Evolutionary conservation across 768 basidiomycete species (phyloP), one percentile per base, ranked within the genome.

Genomic region (Suillus brevipes): DNA sequence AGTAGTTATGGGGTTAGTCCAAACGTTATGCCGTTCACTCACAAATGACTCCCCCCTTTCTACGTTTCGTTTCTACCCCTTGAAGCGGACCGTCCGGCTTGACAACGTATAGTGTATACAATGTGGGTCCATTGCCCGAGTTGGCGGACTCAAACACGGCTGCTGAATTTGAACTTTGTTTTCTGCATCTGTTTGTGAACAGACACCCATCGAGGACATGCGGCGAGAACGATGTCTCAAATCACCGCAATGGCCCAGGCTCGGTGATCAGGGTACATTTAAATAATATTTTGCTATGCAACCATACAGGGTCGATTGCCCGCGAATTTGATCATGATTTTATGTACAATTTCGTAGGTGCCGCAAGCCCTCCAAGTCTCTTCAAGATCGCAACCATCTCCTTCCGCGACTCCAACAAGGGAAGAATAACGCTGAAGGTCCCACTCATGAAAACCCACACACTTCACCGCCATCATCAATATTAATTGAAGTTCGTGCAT

Each of bases 361-460:
- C 4, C n/a, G 3, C 25, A 7, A 59, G 28, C 10, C 25, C 10
- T 40, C 57, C 57, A 20, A 59, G 58, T 14, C 31, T 61, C 62
- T 38, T 59, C 47, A 65, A 20, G 38, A 77, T 75, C n/a, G 60
- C 5, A 10, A 34, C 28, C 20, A 77, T 73, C 65, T 77, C 73
- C n/a, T 13, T 37, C 34, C 69, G 60, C 5, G 75, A 77, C 64
- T 77, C 75, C 71, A 70, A 72, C 23, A 77, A 43, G 1, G 76
- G 74, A 14, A 77, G 67, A 25, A 76, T 20, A 38, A 76, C 72
- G 67, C 72, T 75, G 65, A 74, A 77, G 0, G 64, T 37, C 16
- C 76, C 74, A 40, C 71, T 71, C 66, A 72, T 57, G 14, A 73
- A 69, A 12, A 72, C 72, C 75, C 76, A 77, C 34, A 76, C 70